Conservation (phyloP, 805 yeast genomes). For the Kregervanrija pseudodelftensis region DNA sequence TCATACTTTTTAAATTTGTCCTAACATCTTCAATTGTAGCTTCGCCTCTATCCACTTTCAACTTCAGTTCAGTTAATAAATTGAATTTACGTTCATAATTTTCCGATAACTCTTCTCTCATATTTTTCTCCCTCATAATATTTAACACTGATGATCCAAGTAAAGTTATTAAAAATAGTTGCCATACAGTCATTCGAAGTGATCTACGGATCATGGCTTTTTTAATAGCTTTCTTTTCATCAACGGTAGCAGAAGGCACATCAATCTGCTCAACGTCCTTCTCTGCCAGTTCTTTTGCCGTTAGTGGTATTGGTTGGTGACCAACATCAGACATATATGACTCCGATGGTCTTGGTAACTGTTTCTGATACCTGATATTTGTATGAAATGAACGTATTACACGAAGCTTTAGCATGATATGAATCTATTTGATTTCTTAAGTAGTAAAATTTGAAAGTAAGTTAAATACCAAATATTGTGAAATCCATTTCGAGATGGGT, state of each 20-base stretch:
- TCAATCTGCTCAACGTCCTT: slow-evolving; percentile 11
- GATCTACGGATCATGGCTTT: slow-evolving; percentile 22
- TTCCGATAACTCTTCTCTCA: slow-evolving; percentile 34
- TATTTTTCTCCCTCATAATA: slow-evolving; percentile 37
- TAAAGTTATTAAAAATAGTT: slow-evolving; percentile 23
- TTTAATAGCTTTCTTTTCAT: slow-evolving; percentile 16
- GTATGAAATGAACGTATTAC: too few relatives aligned
- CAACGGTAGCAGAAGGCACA: slow-evolving; percentile 11
- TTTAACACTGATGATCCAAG: slow-evolving; percentile 39
- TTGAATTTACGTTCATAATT: slow-evolving; percentile 34
- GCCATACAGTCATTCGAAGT: slow-evolving; percentile 26
- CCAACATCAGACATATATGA: slow-evolving; percentile 20
- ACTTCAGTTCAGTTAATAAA: slow-evolving; percentile 21
- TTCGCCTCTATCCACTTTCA: slow-evolving; percentile 16
- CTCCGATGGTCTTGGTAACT: slow-evolving; percentile 18
- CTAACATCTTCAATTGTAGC: slow-evolving; percentile 31
- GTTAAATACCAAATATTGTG: too few relatives aligned
- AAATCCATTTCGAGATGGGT: too few relatives aligned
- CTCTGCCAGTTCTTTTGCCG: slow-evolving; percentile 10
- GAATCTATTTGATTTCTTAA: too few relatives aligned
- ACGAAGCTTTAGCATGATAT: too few relatives aligned
- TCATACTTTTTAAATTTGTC: slow-evolving; percentile 33
- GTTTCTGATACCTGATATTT: not conserved
- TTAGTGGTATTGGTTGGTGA: slow-evolving; percentile 21
- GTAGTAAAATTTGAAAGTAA: too few relatives aligned